Percentiles rank a stretch among this genome's conserved stretches.
These are phyloP conservation scores for Agapanthus africanus DNA, from an alignment of 106 monocot genomes.

Conservation along the genomic window DNA sequence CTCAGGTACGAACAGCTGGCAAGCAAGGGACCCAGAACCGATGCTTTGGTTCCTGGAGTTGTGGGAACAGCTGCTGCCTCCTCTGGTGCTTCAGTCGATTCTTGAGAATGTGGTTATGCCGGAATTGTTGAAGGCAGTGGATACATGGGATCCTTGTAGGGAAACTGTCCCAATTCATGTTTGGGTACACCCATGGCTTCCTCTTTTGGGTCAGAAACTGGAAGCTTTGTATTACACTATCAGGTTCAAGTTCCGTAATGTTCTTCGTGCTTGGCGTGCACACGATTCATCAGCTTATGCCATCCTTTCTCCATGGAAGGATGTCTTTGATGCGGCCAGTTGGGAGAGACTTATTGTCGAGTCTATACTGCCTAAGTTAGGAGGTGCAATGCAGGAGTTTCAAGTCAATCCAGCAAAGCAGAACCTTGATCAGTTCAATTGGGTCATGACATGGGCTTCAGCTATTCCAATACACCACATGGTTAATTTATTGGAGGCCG, in stretches of 20 bases:
- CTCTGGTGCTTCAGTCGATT: constrained; percentile 59
- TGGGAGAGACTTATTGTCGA: constrained; percentile 76
- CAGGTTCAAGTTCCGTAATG: constrained; percentile 61
- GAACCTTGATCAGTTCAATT: constrained; percentile 68
- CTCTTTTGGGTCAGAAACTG: constrained; percentile 66
- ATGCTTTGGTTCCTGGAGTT: constrained; percentile 79
- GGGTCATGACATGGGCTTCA: constrained; percentile 87
- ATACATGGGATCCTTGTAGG: constrained; percentile 70
- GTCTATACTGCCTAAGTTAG: constrained; percentile 70
- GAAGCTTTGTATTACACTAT: constrained; percentile 70
- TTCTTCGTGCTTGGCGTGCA: constrained; percentile 75
- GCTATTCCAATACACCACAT: constrained; percentile 73
- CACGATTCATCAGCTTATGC: constrained; percentile 68
- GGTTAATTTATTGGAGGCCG: constrained; percentile 69
- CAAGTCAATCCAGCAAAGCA: constrained; percentile 79
- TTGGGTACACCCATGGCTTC: constrained; percentile 91
- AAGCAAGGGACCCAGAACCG: constrained; percentile 83
- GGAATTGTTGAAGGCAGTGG: constrained; percentile 60
- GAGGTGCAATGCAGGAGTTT: constrained; percentile 61
- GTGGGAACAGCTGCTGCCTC: constrained; percentile 79
- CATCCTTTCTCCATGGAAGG: constrained; percentile 89
- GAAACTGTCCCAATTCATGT: constrained; percentile 81
- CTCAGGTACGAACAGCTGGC: constrained; percentile 82
- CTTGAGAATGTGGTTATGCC: constrained; percentile 90
- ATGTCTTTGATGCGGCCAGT: constrained; percentile 73